Percentiles rank a stretch among this genome's conserved stretches.
Conservation (phyloP, 306 rosid genomes). For the Mimosa bimucronata region DNA sequence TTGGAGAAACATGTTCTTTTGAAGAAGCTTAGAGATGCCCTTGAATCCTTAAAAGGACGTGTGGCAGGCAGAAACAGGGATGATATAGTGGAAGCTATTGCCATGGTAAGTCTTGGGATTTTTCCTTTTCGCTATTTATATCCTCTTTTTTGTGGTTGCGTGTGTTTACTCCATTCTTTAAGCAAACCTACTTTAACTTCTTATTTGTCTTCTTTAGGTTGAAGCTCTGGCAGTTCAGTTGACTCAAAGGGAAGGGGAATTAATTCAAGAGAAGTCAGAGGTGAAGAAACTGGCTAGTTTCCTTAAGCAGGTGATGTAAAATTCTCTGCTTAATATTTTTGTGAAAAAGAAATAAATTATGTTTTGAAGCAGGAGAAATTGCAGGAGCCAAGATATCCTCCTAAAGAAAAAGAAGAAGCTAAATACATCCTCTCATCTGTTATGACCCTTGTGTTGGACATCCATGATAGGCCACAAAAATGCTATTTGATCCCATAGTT, state of each 20-base stretch:
- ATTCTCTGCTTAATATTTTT: slow-evolving; percentile 7
- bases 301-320: slow-evolving; percentile 85
- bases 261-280: slow-evolving; percentile 91
- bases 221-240: slow-evolving; percentile 92
- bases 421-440: not conserved
- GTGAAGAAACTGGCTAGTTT: slow-evolving; percentile 92
- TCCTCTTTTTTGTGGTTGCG: not conserved
- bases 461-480: not conserved
- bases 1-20: slow-evolving; percentile 87
- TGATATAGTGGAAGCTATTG: slow-evolving; percentile 82
- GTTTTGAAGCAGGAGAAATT: slow-evolving; percentile 1
- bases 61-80: slow-evolving; percentile 86
- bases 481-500: not conserved
- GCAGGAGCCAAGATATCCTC: not conserved
- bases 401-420: not conserved
- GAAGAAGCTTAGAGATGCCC: slow-evolving; percentile 94
- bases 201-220: slow-evolving; percentile 40
- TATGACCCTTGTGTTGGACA: not conserved
- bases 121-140: not conserved
- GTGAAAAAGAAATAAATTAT: not conserved
- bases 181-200: slow-evolving; percentile 4
- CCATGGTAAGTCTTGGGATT: slow-evolving; percentile 65
- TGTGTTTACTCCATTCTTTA: slow-evolving; percentile 11
- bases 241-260: slow-evolving; percentile 75
- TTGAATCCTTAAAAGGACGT: slow-evolving; percentile 83